These are phyloP conservation scores for Aegle marmelos DNA, from an alignment of 345 rosid genomes.

Conservation along the genomic window DNA sequence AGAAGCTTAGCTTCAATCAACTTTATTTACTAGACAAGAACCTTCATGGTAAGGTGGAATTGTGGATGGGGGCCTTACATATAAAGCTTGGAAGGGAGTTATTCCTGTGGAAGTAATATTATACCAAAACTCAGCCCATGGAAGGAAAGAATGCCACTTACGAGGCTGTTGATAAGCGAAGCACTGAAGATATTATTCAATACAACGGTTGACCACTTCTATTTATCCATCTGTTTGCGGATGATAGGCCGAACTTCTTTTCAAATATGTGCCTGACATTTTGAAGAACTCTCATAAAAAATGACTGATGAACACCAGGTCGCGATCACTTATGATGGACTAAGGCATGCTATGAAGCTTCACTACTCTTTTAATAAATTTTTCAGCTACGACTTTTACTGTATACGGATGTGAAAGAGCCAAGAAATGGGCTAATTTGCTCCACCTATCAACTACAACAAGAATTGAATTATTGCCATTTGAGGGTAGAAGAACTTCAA, in stretches of 20 bases:
- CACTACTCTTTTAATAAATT: not conserved
- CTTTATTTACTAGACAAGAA: not conserved
- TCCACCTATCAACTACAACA: not conserved
- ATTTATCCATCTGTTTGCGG: too few species aligned
- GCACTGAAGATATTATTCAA: too few species aligned
- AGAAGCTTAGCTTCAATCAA: not conserved
- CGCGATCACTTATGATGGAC: not conserved
- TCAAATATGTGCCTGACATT: not conserved
- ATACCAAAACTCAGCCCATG: too few species aligned
- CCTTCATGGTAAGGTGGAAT: not conserved
- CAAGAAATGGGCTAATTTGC: conserved; percentile 7
- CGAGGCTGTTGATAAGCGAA: too few species aligned
- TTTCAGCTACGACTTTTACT: not conserved
- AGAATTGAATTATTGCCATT: not conserved
- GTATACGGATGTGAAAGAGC: not conserved
- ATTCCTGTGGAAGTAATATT: too few species aligned
- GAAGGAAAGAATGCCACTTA: too few species aligned
- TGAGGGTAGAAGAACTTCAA: not conserved
- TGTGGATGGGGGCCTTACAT: not conserved
- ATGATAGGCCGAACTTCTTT: too few species aligned
- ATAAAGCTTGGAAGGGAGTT: too few species aligned
- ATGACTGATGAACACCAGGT: not conserved
- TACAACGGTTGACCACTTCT: too few species aligned
- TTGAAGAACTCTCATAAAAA: conserved; percentile 6
- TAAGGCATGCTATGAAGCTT: not conserved